Evolutionary conservation across 2,329 filamentous ascomycete genomes (phyloP), one percentile per base, ranked within the genome.

Genomic region (Metarhizium album): DNA sequence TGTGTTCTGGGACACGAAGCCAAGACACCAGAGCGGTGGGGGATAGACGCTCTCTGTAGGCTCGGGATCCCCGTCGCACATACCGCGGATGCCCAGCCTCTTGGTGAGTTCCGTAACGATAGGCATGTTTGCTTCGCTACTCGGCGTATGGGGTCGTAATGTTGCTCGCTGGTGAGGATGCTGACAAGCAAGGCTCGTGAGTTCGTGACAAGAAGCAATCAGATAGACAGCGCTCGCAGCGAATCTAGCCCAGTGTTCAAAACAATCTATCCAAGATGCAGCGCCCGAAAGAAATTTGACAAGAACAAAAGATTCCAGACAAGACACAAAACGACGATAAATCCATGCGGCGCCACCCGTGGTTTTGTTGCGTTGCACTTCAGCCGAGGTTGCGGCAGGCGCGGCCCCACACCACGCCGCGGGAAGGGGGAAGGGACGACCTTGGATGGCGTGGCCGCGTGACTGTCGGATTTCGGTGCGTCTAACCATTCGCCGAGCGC

Each of bases 91-190:
- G 68, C 78, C 78, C 60, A 81, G 73, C 45, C 70, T 72, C 62
- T 75, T 74, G 52, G 78, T 81, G 54, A 81, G 67, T 60, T 77
- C 74, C 54, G 78, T 81, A 57, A 77, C 64, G 66, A 80, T 74
- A 60, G 78, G 75, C 78, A 81, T 80, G 52, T 56, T 69, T 9
- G 40, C 40, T 43, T 43, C 22, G 20, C 24, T 23, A 24, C 20
- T 43, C 16, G 40, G 37, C 18, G 37, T 40, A 20, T 18, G 9
- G 37, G 3, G 4, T 40, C 18, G 37, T 20, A 16, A 40, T 40
- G 37, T 22, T 40, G 37, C 11, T 35, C 33, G 33, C 4, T 40
- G 4, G 27, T 29, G 27, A 29, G 16, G 18, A 16, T 40, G 37
- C 8, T 22, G 37, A 38, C 6, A 4, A 38, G 35, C 16, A 6